Percentiles rank a stretch among this genome's conserved stretches.
These are phyloP conservation scores for Micromonas commoda DNA, from an alignment of 139 green algal genomes.

Conservation along the genomic window DNA sequence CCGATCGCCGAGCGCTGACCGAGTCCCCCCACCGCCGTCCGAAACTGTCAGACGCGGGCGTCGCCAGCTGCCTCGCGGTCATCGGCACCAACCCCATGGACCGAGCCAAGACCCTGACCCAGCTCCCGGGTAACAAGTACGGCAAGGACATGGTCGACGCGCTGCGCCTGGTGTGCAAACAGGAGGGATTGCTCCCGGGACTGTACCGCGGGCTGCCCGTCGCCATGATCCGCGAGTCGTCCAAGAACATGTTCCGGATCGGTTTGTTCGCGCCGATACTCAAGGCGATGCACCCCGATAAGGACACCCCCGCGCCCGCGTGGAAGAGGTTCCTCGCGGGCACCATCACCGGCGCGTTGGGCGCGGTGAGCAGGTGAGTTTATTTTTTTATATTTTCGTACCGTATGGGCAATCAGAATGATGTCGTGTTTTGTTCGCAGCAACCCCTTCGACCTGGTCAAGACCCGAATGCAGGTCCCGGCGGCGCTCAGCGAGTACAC, in stretches of 20 bases:
- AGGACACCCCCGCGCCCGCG: constrained; percentile 9
- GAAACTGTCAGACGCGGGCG: no score
- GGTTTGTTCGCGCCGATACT: constrained; percentile 13
- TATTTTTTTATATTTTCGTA: no score
- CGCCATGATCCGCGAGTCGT: not conserved
- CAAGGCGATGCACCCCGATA: not conserved
- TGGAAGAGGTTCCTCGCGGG: constrained; percentile 22
- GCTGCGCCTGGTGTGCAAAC: not conserved
- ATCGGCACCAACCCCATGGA: constrained; percentile 20
- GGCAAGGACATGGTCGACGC: constrained; percentile 12
- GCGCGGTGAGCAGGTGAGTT: no score
- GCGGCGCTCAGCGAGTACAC: constrained; percentile 13
- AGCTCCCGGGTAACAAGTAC: not conserved
- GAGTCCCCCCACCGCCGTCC: no score
- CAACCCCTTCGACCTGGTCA: constrained; percentile 25
- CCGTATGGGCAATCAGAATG: no score
- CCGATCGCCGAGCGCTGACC: no score
- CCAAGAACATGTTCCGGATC: constrained; percentile 22
- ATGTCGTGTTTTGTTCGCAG: no score
- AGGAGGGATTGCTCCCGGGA: not conserved
- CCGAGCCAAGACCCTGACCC: constrained; percentile 21
- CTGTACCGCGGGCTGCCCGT: constrained; percentile 15
- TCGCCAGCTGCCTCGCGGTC: not conserved
- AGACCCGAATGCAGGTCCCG: constrained; percentile 19
- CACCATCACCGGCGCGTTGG: constrained; percentile 3